Percentiles rank a stretch among this genome's conserved stretches.
phyloP scores from a whole-genome alignment of 345 rosid genomes.

The Clarkia xantiana region DNA sequence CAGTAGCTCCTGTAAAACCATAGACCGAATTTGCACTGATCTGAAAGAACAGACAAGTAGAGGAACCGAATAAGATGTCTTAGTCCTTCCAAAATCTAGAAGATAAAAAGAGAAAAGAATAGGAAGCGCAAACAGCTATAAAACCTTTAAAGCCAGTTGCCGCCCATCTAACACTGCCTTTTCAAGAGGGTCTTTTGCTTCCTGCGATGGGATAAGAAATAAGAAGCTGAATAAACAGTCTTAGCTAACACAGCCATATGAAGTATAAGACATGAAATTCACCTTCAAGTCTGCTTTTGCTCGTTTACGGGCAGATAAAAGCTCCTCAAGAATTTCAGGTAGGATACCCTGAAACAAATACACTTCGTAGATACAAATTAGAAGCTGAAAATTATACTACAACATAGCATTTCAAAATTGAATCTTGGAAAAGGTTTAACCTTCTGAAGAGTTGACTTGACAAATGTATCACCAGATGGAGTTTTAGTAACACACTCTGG shows the following conservation, averaged over 20 bases:
- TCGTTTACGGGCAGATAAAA: constrained; percentile 80
- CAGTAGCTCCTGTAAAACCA: constrained; percentile 95
- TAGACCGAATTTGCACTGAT: constrained; percentile 94
- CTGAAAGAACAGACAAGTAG: constrained; percentile 20
- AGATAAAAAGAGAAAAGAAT: background rate
- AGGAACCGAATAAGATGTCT: background rate
- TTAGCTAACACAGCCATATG: background rate
- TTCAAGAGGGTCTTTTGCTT: constrained; percentile 91
- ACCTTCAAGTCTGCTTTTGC: constrained; percentile 96
- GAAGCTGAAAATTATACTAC: background rate
- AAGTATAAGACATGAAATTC: constrained; percentile 3
- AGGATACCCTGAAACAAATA: constrained; percentile 72
- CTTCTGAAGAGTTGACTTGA: constrained; percentile 74
- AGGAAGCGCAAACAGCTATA: background rate
- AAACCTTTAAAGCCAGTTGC: constrained; percentile 84
- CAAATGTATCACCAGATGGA: constrained; percentile 91
- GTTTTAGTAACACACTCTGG: constrained; percentile 77
- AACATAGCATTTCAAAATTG: background rate
- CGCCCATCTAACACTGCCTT: constrained; percentile 97
- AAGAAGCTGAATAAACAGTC: background rate
- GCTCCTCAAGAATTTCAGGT: constrained; percentile 98
- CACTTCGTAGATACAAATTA: constrained; percentile 2
- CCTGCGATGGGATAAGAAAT: constrained; percentile 28
- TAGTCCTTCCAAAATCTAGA: no score
- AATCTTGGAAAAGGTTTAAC: constrained; percentile 17